Evolutionary conservation across 305 asterid genomes (phyloP).

Genomic region (Fraxinus albicans): DNA sequence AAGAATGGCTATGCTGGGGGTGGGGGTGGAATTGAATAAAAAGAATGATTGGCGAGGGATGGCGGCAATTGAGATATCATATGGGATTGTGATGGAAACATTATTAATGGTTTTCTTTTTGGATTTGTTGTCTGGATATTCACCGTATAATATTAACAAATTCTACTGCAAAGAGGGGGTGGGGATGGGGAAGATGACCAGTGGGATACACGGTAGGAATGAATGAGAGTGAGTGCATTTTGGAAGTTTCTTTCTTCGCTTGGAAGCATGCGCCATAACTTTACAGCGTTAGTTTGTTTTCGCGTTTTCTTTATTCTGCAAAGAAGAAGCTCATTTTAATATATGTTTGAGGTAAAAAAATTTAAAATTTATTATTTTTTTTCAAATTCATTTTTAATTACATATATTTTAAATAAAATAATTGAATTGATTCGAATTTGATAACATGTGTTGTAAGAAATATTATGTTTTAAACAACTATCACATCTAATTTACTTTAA

Average conservation of each 20-base stretch:
- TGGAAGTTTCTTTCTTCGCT: slow-evolving; percentile 20
- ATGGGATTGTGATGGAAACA: background rate
- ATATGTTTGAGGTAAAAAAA: too few species aligned
- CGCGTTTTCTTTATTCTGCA: background rate
- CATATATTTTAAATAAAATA: too few species aligned
- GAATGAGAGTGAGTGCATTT: slow-evolving; percentile 13
- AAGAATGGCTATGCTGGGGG: background rate
- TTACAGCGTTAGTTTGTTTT: background rate
- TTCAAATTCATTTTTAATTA: too few species aligned
- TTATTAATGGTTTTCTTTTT: background rate
- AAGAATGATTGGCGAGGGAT: slow-evolving; percentile 20
- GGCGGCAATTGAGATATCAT: background rate
- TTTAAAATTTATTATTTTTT: too few species aligned
- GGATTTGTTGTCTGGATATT: background rate
- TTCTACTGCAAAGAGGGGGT: background rate
- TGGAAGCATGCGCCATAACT: slow-evolving; percentile 5
- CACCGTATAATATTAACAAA: background rate
- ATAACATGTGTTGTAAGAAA: too few species aligned
- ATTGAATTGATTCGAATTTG: too few species aligned
- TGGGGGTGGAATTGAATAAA: background rate
- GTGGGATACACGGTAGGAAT: background rate
- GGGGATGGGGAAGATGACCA: background rate
- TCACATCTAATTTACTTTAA: too few species aligned
- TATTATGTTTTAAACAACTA: too few species aligned
- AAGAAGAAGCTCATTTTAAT: background rate